phyloP scores from a whole-genome alignment of 78 protist species.

The Dictyostelium intermedium region DNA sequence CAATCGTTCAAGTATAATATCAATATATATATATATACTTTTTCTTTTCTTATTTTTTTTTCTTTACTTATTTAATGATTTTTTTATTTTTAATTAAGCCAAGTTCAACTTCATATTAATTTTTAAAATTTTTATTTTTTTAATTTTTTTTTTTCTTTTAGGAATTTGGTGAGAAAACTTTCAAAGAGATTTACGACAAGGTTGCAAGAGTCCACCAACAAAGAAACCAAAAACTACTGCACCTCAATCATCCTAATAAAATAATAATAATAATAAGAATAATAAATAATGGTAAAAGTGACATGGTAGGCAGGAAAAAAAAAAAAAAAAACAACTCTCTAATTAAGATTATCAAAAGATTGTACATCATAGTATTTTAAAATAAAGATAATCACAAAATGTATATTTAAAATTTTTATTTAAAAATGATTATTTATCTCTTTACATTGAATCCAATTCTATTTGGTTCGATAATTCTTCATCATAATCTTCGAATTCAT shows the following conservation, averaged over 20 bases:
- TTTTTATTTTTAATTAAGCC: too few species aligned
- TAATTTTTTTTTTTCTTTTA: background rate
- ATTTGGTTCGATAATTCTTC: background rate
- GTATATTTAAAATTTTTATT: background rate
- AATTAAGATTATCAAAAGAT: background rate
- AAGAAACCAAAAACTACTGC: constrained; percentile 73
- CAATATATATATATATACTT: background rate
- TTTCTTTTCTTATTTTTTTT: too few species aligned
- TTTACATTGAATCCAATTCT: background rate
- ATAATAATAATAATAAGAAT: background rate
- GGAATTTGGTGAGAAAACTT: constrained; percentile 62
- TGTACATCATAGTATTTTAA: background rate
- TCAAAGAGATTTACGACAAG: constrained; percentile 71
- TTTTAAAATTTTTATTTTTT: background rate
- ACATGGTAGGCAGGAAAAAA: background rate
- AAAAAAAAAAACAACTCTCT: background rate
- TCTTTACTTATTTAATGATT: too few species aligned
- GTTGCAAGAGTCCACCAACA: constrained; percentile 41
- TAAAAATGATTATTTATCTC: background rate
- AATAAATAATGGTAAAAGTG: background rate
- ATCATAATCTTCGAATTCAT: background rate
- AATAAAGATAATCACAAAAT: background rate
- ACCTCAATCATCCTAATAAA: constrained; percentile 44
- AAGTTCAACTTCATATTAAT: background rate
- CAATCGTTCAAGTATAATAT: constrained; percentile 28